phyloP scores from a whole-genome alignment of 257 asterid genomes.

The Primulina eburnea region DNA sequence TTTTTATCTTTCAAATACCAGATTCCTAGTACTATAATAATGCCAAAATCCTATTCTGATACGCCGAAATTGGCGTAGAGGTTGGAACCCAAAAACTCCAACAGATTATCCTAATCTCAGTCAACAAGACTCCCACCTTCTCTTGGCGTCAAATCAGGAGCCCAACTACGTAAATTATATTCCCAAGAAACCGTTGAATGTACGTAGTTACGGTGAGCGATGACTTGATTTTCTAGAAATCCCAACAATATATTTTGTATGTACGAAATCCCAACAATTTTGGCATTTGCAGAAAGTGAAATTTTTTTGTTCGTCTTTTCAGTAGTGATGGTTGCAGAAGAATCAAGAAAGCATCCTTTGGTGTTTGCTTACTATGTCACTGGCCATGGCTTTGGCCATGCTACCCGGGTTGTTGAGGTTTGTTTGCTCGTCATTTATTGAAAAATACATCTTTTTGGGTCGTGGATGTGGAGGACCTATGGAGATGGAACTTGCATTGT shows the following conservation, averaged over 20 bases:
- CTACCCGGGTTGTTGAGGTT: conserved; percentile 95
- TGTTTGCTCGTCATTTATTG: background rate
- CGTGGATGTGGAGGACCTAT: background rate
- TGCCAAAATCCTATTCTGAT: background rate
- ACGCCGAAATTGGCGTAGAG: background rate
- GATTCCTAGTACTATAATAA: too few relatives aligned
- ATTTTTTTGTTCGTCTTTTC: background rate
- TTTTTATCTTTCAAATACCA: too few relatives aligned
- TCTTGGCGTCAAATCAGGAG: background rate
- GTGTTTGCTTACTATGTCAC: conserved; percentile 91
- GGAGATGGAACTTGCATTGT: background rate
- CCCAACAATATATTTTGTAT: background rate
- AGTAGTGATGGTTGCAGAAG: conserved; percentile 45
- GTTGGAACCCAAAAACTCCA: background rate
- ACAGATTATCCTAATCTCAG: too few relatives aligned
- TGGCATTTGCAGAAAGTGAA: background rate
- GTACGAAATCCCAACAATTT: background rate
- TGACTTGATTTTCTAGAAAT: background rate
- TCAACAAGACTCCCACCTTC: background rate
- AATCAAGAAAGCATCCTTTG: conserved; percentile 40
- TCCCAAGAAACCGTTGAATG: background rate
- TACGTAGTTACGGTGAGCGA: background rate
- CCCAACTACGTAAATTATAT: background rate
- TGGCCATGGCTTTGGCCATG: conserved; percentile 98
- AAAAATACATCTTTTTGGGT: too few relatives aligned